Evolutionary conservation across 805 yeast species (phyloP).

Genomic region (Wickerhamiella australiensis): DNA sequence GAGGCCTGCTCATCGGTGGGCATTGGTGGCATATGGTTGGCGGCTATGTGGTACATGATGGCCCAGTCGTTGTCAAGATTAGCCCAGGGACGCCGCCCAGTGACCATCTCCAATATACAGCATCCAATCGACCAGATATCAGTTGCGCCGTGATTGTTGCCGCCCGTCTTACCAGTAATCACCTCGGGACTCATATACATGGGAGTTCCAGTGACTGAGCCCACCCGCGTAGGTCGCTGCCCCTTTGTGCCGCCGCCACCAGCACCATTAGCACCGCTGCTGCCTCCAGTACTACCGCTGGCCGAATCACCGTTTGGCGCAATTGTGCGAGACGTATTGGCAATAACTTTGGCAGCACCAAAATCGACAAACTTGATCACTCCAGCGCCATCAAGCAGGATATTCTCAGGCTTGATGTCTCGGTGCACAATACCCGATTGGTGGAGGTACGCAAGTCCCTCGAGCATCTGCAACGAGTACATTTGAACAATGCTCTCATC

Average conservation of each 20-base stretch:
- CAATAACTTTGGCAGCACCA: slow-evolving; percentile 85
- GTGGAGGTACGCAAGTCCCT: slow-evolving; percentile 89
- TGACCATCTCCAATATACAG: slow-evolving; percentile 90
- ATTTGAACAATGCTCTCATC: slow-evolving; percentile 89
- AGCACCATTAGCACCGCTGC: slow-evolving; percentile 22
- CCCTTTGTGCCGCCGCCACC: slow-evolving; percentile 25
- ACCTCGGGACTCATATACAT: slow-evolving; percentile 99
- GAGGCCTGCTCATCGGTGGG: slow-evolving; percentile 73
- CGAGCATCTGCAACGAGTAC: slow-evolving; percentile 82
- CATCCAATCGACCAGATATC: slow-evolving; percentile 98
- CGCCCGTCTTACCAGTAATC: slow-evolving; percentile 56
- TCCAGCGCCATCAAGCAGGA: slow-evolving; percentile 79
- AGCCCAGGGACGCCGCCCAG: slow-evolving; percentile 95
- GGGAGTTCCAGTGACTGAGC: slow-evolving; percentile 75
- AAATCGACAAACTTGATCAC: slow-evolving; percentile 92
- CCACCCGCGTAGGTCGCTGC: slow-evolving; percentile 14
- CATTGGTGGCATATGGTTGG: slow-evolving; percentile 79
- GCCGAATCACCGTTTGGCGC: slow-evolving; percentile 14
- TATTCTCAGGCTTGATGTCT: slow-evolving; percentile 92
- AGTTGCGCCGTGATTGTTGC: slow-evolving; percentile 41
- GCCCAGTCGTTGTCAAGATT: slow-evolving; percentile 96
- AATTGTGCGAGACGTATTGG: slow-evolving; percentile 28
- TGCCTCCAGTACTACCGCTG: neutral
- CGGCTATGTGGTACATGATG: slow-evolving; percentile 95
- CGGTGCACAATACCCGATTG: slow-evolving; percentile 93